A percentile compares a stretch with the other conserved stretches of the same genome.
Evolutionary conservation across 169 alveolate genomes (phyloP).

Genomic region (Miamiensis avidus): DNA sequence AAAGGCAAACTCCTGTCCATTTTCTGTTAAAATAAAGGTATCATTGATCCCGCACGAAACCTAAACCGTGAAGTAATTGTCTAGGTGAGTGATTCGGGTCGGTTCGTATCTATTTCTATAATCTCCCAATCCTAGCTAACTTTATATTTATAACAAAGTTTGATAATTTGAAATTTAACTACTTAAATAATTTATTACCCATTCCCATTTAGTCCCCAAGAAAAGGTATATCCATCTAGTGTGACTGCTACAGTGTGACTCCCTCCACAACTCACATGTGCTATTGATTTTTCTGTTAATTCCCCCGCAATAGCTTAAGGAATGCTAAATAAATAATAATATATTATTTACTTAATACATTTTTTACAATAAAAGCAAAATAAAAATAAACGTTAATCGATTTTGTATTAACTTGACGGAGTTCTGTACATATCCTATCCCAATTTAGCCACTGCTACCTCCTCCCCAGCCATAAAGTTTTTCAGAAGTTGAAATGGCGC

Average conservation of each 20-base stretch:
- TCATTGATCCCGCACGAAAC: conserved; percentile 26
- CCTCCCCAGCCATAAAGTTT: conserved; percentile 44
- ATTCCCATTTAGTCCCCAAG: conserved; percentile 32
- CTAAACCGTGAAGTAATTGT: conserved; percentile 31
- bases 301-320: conserved; percentile 28
- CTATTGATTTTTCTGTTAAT: conserved; percentile 21
- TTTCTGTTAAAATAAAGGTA: neutral
- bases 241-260: conserved; percentile 36
- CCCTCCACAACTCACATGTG: conserved; percentile 38
- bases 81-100: neutral
- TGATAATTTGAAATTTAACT: neutral
- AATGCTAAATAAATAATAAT: conserved; percentile 3
- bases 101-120: conserved; percentile 27
- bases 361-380: neutral
- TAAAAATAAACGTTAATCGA: neutral
- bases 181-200: neutral
- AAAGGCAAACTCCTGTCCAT: neutral
- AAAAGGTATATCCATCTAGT: conserved; percentile 39
- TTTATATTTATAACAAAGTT: neutral
- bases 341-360: conserved; percentile 12
- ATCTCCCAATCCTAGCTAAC: conserved; percentile 31
- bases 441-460: conserved; percentile 19
- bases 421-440: neutral
- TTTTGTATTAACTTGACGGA: neutral
- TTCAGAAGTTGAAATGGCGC: conserved; percentile 25